A percentile compares a stretch with the other conserved stretches of the same genome.
Conservation (phyloP, 1,284 basidiomycete genomes). For the Apiotrichum gamsii region DNA sequence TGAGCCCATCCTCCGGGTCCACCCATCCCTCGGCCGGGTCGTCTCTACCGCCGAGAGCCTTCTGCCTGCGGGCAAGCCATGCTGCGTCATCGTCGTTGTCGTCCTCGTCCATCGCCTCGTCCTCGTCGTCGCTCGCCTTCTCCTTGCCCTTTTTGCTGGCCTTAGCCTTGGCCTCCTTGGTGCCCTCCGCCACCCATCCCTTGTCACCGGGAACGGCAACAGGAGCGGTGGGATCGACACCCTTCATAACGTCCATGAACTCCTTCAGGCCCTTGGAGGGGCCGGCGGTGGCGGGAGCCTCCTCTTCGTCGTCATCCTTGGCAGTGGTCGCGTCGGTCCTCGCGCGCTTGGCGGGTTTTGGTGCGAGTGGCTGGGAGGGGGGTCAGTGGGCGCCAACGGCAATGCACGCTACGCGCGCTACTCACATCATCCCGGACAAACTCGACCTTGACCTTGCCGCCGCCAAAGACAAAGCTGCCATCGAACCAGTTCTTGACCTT, state of each 20-base stretch:
- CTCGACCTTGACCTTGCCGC: slow-evolving; percentile 67
- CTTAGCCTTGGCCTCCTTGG: slow-evolving; percentile 26
- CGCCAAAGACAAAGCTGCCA: slow-evolving; percentile 67
- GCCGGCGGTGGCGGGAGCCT: slow-evolving; percentile 28
- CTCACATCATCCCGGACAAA: slow-evolving; percentile 63
- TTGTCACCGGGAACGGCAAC: slow-evolving; percentile 26
- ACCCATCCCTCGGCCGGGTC: slow-evolving; percentile 17
- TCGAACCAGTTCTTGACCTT: slow-evolving; percentile 79
- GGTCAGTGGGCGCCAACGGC: slow-evolving; percentile 1
- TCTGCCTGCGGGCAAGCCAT: slow-evolving; percentile 55
- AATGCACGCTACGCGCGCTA: slow-evolving; percentile 48
- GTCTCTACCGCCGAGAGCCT: slow-evolving; percentile 16
- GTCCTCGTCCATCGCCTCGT: slow-evolving; percentile 51
- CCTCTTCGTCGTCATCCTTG: slow-evolving; percentile 9
- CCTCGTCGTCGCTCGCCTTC: slow-evolving; percentile 25
- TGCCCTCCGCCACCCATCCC: slow-evolving; percentile 31
- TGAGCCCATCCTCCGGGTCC: slow-evolving; percentile 54
- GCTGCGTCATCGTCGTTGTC: slow-evolving; percentile 71
- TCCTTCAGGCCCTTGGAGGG: slow-evolving; percentile 62
- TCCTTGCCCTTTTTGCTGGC: slow-evolving; percentile 58
- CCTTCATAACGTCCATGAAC: slow-evolving; percentile 48
- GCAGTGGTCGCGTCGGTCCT: slow-evolving; percentile 5
- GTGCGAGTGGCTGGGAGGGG: slow-evolving; percentile 23
- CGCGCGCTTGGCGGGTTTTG: slow-evolving; percentile 23
- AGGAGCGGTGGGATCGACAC: slow-evolving; percentile 48